A percentile compares a stretch with the other conserved stretches of the same genome.
Evolutionary conservation across 2,329 filamentous ascomycete genomes (phyloP).

Genomic region (Mariannaea elegans): DNA sequence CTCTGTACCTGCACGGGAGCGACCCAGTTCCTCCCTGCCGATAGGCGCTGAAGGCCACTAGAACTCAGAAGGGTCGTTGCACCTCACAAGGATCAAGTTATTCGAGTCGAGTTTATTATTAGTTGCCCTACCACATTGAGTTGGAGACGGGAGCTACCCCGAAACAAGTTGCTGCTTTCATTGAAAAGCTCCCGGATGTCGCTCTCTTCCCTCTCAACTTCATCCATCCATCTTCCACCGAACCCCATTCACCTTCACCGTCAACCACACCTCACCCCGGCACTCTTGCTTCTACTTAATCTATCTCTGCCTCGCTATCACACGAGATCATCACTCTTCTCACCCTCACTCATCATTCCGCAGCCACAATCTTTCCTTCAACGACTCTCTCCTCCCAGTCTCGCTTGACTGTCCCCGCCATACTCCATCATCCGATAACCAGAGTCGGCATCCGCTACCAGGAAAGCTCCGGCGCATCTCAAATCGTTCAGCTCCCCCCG

Average conservation of each 20-base stretch:
- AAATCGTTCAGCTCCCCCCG: conserved; percentile 50
- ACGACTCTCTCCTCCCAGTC: conserved; percentile 33
- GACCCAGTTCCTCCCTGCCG: neutral
- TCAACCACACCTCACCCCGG: neutral
- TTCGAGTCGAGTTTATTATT: neutral
- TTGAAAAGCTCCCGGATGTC: neutral
- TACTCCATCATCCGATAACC: conserved; percentile 31
- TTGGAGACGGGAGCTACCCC: neutral
- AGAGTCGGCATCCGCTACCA: conserved; percentile 26
- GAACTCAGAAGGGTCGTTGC: neutral
- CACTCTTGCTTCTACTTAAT: neutral
- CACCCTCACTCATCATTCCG: conserved; percentile 31
- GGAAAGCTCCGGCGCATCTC: conserved; percentile 44
- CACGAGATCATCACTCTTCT: conserved; percentile 17
- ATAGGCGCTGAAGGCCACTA: neutral
- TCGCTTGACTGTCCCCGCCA: conserved; percentile 38
- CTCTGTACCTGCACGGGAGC: neutral
- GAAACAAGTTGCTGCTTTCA: neutral
- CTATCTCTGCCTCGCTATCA: neutral
- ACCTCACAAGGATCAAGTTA: neutral
- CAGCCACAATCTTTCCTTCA: conserved; percentile 35
- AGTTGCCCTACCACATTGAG: neutral
- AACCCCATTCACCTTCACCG: neutral
- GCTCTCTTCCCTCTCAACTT: neutral
- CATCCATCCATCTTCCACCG: neutral